A percentile compares a stretch with the other conserved stretches of the same genome.
Evolutionary conservation across 768 basidiomycete species (phyloP).

Genomic region (Roridomyces roridus): DNA sequence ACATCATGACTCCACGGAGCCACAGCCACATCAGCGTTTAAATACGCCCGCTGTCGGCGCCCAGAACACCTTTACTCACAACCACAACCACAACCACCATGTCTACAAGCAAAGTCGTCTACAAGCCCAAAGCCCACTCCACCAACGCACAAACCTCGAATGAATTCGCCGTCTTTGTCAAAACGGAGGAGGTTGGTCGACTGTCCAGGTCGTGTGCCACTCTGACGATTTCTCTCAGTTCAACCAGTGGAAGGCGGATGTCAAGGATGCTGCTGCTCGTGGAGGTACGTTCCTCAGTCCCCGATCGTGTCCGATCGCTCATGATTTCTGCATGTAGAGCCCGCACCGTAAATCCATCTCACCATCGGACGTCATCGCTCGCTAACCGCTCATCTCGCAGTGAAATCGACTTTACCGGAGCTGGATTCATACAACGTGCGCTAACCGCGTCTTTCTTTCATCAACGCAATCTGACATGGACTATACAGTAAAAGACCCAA

Average conservation of each 20-base stretch:
- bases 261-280: too few species aligned
- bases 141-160: slow-evolving; percentile 44
- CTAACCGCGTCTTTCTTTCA: too few species aligned
- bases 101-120: slow-evolving; percentile 70
- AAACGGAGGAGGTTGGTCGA: slow-evolving; percentile 63
- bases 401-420: too few species aligned
- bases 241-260: slow-evolving; percentile 70
- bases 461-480: too few species aligned
- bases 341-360: slow-evolving; percentile 50
- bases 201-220: slow-evolving; percentile 11
- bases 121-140: slow-evolving; percentile 66
- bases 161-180: slow-evolving; percentile 75
- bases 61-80: slow-evolving; percentile 24
- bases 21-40: background rate
- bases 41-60: background rate
- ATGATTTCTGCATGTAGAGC: background rate
- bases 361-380: background rate
- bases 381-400: too few species aligned
- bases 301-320: slow-evolving; percentile 23
- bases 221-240: slow-evolving; percentile 47
- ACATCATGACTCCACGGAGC: background rate
- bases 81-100: slow-evolving; percentile 36
- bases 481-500: too few species aligned
- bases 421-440: too few species aligned
- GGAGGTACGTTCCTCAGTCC: slow-evolving; percentile 61